phyloP scores from a whole-genome alignment of 1,284 basidiomycete genomes.

The Baeospora myosura region DNA sequence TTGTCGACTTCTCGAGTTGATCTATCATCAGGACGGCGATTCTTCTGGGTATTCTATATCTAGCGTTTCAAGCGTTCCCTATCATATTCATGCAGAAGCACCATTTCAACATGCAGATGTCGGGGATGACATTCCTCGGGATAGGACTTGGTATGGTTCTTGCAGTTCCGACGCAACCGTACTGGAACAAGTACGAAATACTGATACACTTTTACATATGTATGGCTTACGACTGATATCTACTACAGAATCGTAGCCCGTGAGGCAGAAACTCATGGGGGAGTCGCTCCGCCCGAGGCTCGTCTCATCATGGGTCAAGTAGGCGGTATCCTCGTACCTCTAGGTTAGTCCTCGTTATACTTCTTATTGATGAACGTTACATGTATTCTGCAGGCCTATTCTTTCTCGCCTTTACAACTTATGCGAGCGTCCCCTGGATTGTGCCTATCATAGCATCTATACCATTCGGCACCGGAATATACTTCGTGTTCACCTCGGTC shows the following conservation, averaged over 20 bases:
- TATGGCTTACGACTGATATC: not conserved
- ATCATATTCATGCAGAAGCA: conserved; percentile 60
- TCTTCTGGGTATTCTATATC: conserved; percentile 71
- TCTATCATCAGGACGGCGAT: conserved; percentile 35
- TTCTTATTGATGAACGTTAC: not conserved
- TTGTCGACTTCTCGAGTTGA: not conserved
- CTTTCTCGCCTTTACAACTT: conserved; percentile 36
- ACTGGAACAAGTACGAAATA: conserved; percentile 48
- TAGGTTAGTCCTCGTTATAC: conserved; percentile 29
- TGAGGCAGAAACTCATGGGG: conserved; percentile 29
- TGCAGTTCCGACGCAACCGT: conserved; percentile 49
- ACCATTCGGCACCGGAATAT: conserved; percentile 26
- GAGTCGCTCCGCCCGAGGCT: conserved; percentile 60
- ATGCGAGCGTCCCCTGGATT: conserved; percentile 38
- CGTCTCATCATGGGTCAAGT: conserved; percentile 61
- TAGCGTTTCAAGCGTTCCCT: conserved; percentile 67
- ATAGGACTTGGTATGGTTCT: conserved; percentile 63
- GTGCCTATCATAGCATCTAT: conserved; percentile 30
- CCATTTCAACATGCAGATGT: conserved; percentile 52
- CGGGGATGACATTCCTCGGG: conserved; percentile 66
- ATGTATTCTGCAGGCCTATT: conserved; percentile 9
- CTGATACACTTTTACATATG: not conserved
- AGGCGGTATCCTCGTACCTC: conserved; percentile 62
- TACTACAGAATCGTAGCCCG: conserved; percentile 42
- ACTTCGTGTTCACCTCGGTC: conserved; percentile 33